Evolutionary conservation across 306 rosid genomes (phyloP), one percentile per base, ranked within the genome.

Genomic region (Cercis canadensis): DNA sequence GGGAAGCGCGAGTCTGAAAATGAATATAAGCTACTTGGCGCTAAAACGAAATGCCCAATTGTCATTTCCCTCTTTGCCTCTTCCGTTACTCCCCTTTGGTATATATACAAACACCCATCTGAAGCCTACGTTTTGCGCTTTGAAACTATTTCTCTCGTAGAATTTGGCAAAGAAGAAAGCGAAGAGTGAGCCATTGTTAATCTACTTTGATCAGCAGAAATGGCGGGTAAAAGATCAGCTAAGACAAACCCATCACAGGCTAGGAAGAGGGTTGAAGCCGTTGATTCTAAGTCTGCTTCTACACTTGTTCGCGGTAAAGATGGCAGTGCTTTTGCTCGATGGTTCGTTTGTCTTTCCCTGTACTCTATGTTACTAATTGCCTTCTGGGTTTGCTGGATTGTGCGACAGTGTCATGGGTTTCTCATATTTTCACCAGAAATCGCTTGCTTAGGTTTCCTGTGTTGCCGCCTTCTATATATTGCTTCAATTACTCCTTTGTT

Each of bases 261-360:
- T 0, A 76, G 87, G 70, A 91, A 86, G 89, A 83, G 96, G 44
- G 92, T 94, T 9, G 96, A 87, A 17, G 96, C 96, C 0, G 81
- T 79, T 8, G 92, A 87, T 36, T 73, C 81, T 44, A 56, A 58
- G 4, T 13, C 84, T 15, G 2, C 76, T 5, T 40, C 80, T 16
- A 80, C 83, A 32, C 92, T 87, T 4, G 83, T 91, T 47, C 90
- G 96, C 3, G 96, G 57, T 70, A 94, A 77, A 57, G 96, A 89
- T 43, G 96, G 96, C 79, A 94, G 96, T 4, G 99, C 96, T 49
- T 94, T 94, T 39, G 87, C 96, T n/a, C 78, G 84, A 65, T 91
- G 98, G 98, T 90, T 41, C 21, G 19, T 46, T 19, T 2, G 45
- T 58, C 29, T n/a, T 2, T 15, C 16, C 12, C 5, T 11, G 11